Base-by-base conservation (phyloP, 78 protist species). In the Cavenderia fasciculata region DNA sequence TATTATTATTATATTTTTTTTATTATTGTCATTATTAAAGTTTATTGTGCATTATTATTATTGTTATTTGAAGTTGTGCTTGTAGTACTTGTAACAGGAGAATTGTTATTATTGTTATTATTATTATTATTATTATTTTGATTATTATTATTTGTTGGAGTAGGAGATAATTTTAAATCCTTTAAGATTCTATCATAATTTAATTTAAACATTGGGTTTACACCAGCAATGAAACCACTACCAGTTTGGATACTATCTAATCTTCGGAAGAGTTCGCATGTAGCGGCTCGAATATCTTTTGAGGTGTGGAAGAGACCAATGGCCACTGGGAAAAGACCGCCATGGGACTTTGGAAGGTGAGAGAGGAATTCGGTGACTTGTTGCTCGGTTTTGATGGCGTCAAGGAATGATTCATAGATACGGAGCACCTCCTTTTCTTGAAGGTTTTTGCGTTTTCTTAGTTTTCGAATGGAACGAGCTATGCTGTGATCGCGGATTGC, bases 241-340 rank as follows among this genome's bases (percentile, higher is more conserved):
- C 94, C 70, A 34, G 78, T 76, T 73, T 95, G 85, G 8, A 94
- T 46, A 29, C 36, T 38, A 40, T 94, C 96, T 1, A 95, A 31
- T 19, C 96, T 73, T 41, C 54, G 61, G 36, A 95, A 49, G 6
- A 95, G 91, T 57, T 79, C 76, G 31, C 87, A 88, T 21, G 94
- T 92, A 31, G 93, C 86, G 34, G 49, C 31, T 19, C 96, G 61
- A 31, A 95, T 94, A 12, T 63, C 59, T 61, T 94, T 93, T 18
- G 88, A 52, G 4, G 71, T 68, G 31, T 94, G 96, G 56, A 94
- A 92, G 12, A 95, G 71, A 41, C 86, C 86, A 18, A 93, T 91
- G 10, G 95, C 96, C 8, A 95, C 74, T 25, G 97, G 96, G 68
- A 66, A 92, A 34, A 95, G 34, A 4, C 97, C 97, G 12, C 97